Conservation (phyloP, 2,329 filamentous ascomycete species). For the Fusarium armeniacum region DNA sequence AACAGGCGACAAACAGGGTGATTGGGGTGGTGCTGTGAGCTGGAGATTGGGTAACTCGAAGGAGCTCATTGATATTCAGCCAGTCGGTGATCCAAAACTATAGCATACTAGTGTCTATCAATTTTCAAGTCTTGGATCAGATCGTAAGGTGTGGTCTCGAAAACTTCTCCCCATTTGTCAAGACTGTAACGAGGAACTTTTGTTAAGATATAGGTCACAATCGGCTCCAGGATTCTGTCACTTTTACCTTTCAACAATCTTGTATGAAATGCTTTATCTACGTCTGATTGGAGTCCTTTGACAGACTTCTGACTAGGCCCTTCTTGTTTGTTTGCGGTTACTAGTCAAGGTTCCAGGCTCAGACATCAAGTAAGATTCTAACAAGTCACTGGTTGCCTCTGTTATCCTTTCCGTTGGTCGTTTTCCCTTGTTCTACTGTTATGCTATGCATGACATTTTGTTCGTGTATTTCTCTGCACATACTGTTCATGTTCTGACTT, state of each 20-base stretch:
- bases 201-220: too few relatives aligned
- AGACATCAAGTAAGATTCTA: neutral
- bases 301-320: too few relatives aligned
- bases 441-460: neutral
- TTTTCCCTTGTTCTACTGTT: neutral
- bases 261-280: too few relatives aligned
- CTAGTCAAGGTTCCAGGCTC: neutral
- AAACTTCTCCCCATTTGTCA: neutral
- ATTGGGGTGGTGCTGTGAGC: constrained; percentile 54
- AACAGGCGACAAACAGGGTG: constrained; percentile 30
- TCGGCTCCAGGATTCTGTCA: too few relatives aligned
- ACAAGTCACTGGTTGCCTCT: neutral
- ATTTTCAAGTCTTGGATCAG: neutral
- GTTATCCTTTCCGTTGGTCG: neutral
- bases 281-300: too few relatives aligned
- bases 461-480: neutral
- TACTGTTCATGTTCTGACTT: neutral
- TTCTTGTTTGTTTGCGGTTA: neutral
- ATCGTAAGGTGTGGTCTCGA: too few relatives aligned
- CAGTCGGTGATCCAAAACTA: constrained; percentile 19
- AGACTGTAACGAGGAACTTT: neutral
- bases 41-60: constrained; percentile 55
- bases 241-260: too few relatives aligned
- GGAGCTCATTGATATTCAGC: constrained; percentile 45
- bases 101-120: neutral